Conservation (phyloP, 441 rosid genomes). For the Pelargonium citronellum region DNA sequence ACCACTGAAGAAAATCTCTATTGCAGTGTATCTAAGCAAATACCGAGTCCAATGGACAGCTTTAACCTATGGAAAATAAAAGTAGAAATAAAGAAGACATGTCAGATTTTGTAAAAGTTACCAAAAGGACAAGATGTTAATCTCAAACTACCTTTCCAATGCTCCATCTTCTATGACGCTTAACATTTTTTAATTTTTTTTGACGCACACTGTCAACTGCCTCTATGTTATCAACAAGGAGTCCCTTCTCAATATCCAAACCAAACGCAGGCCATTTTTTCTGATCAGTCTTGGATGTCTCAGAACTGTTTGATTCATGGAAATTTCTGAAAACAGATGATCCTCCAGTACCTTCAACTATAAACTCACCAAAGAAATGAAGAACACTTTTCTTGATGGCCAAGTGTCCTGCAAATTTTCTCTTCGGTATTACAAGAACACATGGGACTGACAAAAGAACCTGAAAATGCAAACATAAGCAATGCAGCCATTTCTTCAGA, state of each 20-base stretch:
- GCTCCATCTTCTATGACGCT: constrained; percentile 92
- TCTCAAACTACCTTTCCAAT: constrained; percentile 60
- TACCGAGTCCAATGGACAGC: constrained; percentile 92
- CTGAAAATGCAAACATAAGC: constrained; percentile 44
- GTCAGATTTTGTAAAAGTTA: constrained; percentile 28
- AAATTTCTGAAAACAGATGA: constrained; percentile 79
- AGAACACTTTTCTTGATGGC: constrained; percentile 77
- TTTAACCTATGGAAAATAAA: constrained; percentile 54
- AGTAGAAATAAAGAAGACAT: constrained; percentile 13
- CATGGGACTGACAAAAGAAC: constrained; percentile 75
- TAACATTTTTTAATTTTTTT: constrained; percentile 55
- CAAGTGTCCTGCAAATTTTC: constrained; percentile 86
- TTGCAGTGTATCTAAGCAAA: constrained; percentile 90
- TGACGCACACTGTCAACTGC: constrained; percentile 40
- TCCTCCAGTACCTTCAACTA: constrained; percentile 95
- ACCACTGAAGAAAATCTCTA: constrained; percentile 79
- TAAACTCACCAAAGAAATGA: constrained; percentile 89
- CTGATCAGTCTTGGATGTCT: constrained; percentile 51
- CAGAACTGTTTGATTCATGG: constrained; percentile 44
- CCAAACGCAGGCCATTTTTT: constrained; percentile 56
- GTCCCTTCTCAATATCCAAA: constrained; percentile 42
- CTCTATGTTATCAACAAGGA: constrained; percentile 38
- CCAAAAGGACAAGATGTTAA: constrained; percentile 10
- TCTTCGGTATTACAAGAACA: constrained; percentile 86
- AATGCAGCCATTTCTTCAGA: constrained; percentile 19